phyloP scores from a whole-genome alignment of 2,329 filamentous ascomycete genomes.

The Amauroascus niger region DNA sequence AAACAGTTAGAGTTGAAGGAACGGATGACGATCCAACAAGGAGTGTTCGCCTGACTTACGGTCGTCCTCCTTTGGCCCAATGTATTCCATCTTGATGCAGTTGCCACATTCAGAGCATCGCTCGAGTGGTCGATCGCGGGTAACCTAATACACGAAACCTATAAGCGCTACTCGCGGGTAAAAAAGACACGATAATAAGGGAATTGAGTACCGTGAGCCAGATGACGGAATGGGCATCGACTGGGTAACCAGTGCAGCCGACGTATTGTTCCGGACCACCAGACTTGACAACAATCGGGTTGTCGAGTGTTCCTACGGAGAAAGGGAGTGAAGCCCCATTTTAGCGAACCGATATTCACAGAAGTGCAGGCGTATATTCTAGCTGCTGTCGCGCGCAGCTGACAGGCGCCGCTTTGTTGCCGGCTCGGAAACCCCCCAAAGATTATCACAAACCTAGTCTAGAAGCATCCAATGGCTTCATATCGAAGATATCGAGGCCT shows the following conservation, averaged over 20 bases:
- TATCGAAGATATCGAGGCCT: slow-evolving; percentile 95
- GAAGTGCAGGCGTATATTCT: too few relatives aligned
- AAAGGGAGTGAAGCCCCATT: background rate
- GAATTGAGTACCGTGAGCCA: slow-evolving; percentile 68
- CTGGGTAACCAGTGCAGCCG: slow-evolving; percentile 90
- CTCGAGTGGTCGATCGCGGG: slow-evolving; percentile 80
- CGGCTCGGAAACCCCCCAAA: background rate
- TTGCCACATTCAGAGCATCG: slow-evolving; percentile 95
- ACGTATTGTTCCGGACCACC: slow-evolving; percentile 93
- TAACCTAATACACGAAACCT: slow-evolving; percentile 48
- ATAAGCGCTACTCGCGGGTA: background rate
- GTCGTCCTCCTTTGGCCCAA: slow-evolving; percentile 69
- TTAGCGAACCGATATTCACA: background rate
- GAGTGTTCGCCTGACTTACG: slow-evolving; percentile 30
- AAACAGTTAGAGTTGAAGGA: background rate
- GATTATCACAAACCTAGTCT: slow-evolving; percentile 56
- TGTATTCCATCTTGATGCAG: slow-evolving; percentile 96
- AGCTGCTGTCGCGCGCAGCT: too few relatives aligned
- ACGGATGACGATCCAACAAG: background rate
- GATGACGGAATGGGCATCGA: slow-evolving; percentile 78
- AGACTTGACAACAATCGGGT: slow-evolving; percentile 84
- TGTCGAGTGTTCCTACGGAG: slow-evolving; percentile 63
- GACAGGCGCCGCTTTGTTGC: background rate
- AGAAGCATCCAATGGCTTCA: slow-evolving; percentile 88
- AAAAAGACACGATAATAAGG: background rate